Conservation (phyloP, 1,139 yeast genomes). For the Taiozyma sp. region DNA sequence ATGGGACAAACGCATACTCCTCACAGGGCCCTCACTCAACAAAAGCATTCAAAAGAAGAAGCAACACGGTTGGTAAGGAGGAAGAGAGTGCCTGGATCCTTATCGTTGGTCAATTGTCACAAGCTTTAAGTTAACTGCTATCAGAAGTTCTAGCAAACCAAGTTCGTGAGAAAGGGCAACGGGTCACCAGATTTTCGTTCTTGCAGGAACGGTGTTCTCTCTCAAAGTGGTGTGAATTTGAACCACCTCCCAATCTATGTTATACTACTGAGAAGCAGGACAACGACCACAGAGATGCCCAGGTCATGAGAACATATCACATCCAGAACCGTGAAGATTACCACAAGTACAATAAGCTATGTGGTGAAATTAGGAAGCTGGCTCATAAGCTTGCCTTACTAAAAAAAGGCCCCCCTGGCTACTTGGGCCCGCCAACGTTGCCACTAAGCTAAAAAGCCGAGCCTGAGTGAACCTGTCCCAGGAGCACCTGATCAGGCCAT, state of each 20-base stretch:
- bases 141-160: not conserved
- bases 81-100: too few relatives aligned
- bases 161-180: not conserved
- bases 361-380: slow-evolving; percentile 85
- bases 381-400: slow-evolving; percentile 83
- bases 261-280: slow-evolving; percentile 71
- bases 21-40: not conserved
- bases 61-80: too few relatives aligned
- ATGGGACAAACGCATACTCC: not conserved
- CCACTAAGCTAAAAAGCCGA: not conserved
- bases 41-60: not conserved
- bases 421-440: not conserved
- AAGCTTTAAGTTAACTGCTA: not conserved
- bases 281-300: slow-evolving; percentile 90
- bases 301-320: slow-evolving; percentile 92
- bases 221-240: not conserved
- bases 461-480: too few relatives aligned
- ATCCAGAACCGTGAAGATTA: slow-evolving; percentile 94
- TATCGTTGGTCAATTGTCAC: too few relatives aligned
- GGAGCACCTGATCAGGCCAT: not conserved
- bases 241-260: not conserved
- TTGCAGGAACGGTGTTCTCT: not conserved
- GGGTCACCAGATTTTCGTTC: not conserved
- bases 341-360: slow-evolving; percentile 84
- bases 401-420: not conserved